Base-by-base conservation (phyloP, 2,329 filamentous ascomycete species). In the Colletotrichum truncatum region DNA sequence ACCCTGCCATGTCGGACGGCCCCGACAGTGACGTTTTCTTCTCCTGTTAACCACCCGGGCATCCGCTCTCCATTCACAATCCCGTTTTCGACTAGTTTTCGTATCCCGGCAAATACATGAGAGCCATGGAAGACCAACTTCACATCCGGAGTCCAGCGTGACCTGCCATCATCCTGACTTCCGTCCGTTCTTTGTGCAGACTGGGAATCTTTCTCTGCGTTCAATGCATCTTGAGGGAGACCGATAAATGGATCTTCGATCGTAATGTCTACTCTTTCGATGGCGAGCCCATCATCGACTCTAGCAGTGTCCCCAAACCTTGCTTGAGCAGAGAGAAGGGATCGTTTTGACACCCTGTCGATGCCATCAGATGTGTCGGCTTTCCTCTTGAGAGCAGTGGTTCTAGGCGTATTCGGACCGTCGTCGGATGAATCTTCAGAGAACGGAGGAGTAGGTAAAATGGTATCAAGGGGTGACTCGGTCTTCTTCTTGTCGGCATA, bases 11-110 rank as follows among this genome's bases (percentile, higher is more conserved):
- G 77, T 68, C 84, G 85, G 4, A 97, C 88, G 26, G 88, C 85
- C 1, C 92, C 91, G 36, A 89, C 84, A 56, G 92, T 96, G 5
- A 96, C 89, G 1, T 90, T 91, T 45, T 93, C 91, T 72, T 97
- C 93, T 2, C 93, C 94, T 1, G 93, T 96, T 90, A 97, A 91
- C 93, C 93, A 97, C 0, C 91, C 91, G 0, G 94, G 93, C 91
- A 97, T 94, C 58, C 83, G 87, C 71, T 89, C 85, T 1, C 93
- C 91, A 73, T 97, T 89, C 25, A 97, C 81, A 53, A 92, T 84
- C 1, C 93, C 93, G 14, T 87, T 80, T 75, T 97, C 93, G 0
- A 95, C 91, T 30, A 97, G 82, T 72, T 91, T 88, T 49, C 93
- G 85, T 23, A 97, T 84, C 0, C 94, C 94, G 0, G 90, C 90